phyloP scores from a whole-genome alignment of 257 asterid species.

The Gentiana dahurica region DNA sequence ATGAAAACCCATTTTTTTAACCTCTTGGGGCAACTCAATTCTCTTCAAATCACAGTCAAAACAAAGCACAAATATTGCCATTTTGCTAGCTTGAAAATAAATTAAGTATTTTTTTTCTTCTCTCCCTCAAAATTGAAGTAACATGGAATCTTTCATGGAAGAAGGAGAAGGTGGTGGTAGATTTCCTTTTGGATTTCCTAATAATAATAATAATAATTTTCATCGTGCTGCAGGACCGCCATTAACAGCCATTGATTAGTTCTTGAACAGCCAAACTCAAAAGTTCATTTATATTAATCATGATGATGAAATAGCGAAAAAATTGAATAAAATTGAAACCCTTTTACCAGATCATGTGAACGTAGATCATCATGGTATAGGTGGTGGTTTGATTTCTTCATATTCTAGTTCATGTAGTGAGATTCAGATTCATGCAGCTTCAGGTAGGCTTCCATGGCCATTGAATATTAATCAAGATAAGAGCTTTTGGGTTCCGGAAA shows the following conservation, averaged over 20 bases:
- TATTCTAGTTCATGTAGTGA: not conserved
- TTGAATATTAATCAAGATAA: not conserved
- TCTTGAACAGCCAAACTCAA: conserved; percentile 17
- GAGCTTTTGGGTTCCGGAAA: not conserved
- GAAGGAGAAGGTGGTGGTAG: conserved; percentile 5
- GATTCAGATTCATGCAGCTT: not conserved
- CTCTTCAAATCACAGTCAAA: conserved; percentile 1
- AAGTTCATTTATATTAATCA: too few relatives aligned
- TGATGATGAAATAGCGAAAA: not conserved
- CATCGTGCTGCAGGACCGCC: conserved; percentile 15
- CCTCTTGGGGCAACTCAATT: not conserved
- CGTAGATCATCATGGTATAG: not conserved
- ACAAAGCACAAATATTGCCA: conserved; percentile 12
- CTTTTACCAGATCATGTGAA: not conserved
- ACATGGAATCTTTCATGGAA: conserved; percentile 30
- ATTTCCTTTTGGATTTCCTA: conserved; percentile 8
- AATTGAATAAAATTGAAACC: conserved; percentile 1
- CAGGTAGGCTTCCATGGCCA: conserved; percentile 2
- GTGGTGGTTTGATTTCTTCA: conserved; percentile 2
- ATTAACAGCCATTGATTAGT: conserved; percentile 23
- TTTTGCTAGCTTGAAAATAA: conserved; percentile 18
- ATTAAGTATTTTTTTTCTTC: not conserved
- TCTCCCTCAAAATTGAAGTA: not conserved
- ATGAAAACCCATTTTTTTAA: not conserved
- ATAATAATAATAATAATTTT: too few relatives aligned